Percentiles rank a stretch among this genome's conserved stretches.
These are phyloP conservation scores for Coffea eugenioides DNA, from an alignment of 257 asterid species.

Conservation along the genomic window DNA sequence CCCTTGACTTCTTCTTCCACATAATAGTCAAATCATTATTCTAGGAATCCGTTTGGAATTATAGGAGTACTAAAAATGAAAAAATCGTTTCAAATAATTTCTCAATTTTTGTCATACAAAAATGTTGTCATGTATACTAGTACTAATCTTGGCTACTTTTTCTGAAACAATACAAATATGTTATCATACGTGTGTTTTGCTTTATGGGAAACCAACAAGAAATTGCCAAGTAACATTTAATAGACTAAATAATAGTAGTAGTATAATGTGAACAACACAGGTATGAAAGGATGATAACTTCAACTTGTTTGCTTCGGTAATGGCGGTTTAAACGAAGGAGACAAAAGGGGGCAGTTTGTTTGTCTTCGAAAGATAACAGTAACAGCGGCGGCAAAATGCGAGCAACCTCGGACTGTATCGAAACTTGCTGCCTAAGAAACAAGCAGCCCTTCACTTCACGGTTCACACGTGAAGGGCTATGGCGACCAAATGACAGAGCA, in stretches of 20 bases:
- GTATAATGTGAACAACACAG: neutral
- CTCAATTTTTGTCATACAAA: too few relatives aligned
- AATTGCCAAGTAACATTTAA: neutral
- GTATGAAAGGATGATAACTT: neutral
- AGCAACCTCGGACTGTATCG: constrained; percentile 16
- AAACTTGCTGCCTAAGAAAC: constrained; percentile 15
- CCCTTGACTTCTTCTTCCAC: neutral
- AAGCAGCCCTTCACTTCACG: neutral
- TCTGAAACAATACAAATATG: too few relatives aligned
- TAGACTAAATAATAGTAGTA: too few relatives aligned
- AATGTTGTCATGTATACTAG: too few relatives aligned
- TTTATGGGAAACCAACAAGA: too few relatives aligned
- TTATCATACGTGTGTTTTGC: too few relatives aligned
- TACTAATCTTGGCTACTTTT: neutral
- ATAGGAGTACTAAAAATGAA: too few relatives aligned
- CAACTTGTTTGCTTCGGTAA: too few relatives aligned
- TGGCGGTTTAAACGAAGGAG: neutral
- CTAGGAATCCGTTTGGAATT: too few relatives aligned
- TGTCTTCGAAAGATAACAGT: neutral
- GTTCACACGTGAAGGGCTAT: constrained; percentile 10
- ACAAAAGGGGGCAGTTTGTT: neutral
- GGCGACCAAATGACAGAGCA: neutral
- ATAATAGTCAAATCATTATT: too few relatives aligned
- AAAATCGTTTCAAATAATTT: too few relatives aligned
- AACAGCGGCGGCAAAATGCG: neutral